Evolutionary conservation across 768 basidiomycete species (phyloP).

Genomic region (Trametes coccinea): DNA sequence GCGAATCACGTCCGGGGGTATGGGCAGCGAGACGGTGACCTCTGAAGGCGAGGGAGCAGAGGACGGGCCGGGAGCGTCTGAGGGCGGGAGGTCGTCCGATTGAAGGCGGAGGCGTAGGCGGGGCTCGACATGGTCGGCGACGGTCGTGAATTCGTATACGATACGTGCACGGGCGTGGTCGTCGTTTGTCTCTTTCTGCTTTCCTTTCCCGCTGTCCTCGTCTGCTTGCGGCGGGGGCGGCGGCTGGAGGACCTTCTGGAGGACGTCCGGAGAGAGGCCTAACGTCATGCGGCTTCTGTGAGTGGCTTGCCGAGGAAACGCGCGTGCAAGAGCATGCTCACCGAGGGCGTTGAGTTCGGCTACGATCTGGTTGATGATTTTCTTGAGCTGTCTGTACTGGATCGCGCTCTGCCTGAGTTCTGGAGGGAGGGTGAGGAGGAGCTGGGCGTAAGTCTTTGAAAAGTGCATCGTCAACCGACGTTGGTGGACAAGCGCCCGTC

Average conservation of each 20-base stretch:
- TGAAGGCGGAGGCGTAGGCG: constrained; percentile 55
- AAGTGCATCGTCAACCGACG: constrained; percentile 57
- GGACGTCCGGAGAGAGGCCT: constrained; percentile 37
- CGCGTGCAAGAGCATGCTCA: constrained; percentile 7
- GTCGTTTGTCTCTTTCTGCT: constrained; percentile 17
- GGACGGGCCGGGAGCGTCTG: not conserved
- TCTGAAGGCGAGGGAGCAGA: not conserved
- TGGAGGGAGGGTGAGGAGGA: constrained; percentile 67
- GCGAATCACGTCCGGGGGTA: not conserved
- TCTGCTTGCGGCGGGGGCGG: not conserved
- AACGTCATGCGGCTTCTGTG: not conserved
- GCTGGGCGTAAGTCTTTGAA: constrained; percentile 64
- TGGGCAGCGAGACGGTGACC: not conserved
- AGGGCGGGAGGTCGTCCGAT: constrained; percentile 5
- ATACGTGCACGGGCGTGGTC: constrained; percentile 32
- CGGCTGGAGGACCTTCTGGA: constrained; percentile 29
- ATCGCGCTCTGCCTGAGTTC: constrained; percentile 79
- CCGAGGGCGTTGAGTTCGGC: constrained; percentile 72
- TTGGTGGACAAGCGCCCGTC: constrained; percentile 1
- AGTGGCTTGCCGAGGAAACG: not conserved
- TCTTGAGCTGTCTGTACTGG: constrained; percentile 92
- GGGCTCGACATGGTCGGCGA: constrained; percentile 53
- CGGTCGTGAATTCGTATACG: constrained; percentile 57
- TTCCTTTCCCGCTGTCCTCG: constrained; percentile 11
- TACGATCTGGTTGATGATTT: constrained; percentile 82